A percentile compares a stretch with the other conserved stretches of the same genome.
Conservation (phyloP, 176 grass and related monocot species). For the Sorghum bicolor region DNA sequence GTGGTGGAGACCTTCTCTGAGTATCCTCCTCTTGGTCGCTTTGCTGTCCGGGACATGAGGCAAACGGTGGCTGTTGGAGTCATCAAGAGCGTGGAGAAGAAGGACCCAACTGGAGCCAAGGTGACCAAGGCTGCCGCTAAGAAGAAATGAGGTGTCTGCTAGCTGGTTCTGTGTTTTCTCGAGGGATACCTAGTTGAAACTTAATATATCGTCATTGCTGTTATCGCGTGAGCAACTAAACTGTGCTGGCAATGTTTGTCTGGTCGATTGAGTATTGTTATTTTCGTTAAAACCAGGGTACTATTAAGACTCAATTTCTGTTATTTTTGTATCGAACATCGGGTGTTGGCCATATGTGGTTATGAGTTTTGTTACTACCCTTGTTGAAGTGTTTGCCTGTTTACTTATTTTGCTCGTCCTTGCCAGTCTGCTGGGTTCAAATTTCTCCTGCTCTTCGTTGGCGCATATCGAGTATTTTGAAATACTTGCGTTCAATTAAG, state of each 20-base stretch:
- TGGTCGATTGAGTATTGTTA: background rate
- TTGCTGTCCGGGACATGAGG: slow-evolving; percentile 77
- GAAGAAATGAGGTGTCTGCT: slow-evolving; percentile 63
- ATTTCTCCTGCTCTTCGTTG: no score
- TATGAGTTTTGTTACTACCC: no score
- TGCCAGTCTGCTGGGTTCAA: no score
- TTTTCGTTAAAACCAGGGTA: no score
- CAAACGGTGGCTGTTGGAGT: slow-evolving; percentile 83
- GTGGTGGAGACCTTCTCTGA: slow-evolving; percentile 73
- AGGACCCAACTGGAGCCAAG: slow-evolving; percentile 76
- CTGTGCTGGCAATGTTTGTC: background rate
- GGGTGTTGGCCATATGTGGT: no score
- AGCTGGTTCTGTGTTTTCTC: background rate
- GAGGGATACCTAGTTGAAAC: background rate
- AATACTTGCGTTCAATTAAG: no score
- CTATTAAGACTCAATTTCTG: no score
- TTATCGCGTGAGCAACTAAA: background rate
- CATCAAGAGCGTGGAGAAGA: slow-evolving; percentile 82
- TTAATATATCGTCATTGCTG: no score
- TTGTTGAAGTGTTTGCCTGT: no score
- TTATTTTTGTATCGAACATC: no score
- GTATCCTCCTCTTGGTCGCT: slow-evolving; percentile 80
- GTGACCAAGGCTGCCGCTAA: slow-evolving; percentile 83
- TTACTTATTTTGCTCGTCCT: no score
- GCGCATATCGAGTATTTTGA: no score